Evolutionary conservation across 2,329 filamentous ascomycete species (phyloP), one percentile per base, ranked within the genome.

Genomic region (Fusarium irregulare): DNA sequence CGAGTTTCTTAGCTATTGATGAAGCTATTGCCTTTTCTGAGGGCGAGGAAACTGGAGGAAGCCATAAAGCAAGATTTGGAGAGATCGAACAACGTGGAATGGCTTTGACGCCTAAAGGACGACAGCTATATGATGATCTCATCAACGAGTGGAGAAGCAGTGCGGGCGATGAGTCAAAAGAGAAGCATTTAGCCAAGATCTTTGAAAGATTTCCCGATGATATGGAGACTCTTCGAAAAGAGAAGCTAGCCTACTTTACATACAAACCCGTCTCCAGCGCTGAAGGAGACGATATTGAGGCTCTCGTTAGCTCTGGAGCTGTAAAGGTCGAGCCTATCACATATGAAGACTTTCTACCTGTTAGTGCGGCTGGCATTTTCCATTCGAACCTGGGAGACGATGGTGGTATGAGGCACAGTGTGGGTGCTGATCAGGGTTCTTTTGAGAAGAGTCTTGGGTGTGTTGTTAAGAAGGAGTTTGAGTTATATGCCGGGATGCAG

Each of bases 271-370:
- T 64, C 8, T 42, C 60, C 4, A 48, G 60, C 16, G 3, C n/a
- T 1, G 4, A 2, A 21, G 28, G 10, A 14, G 62, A 3, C 21
- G 57, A 30, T 12, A 50, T 83, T 2, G 73, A 79, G 3, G 47
- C 73, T 1, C 75, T 85, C 2, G 53, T 85, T 3, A 56, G 70
- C 3, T 51, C 75, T 0, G 78, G 78, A 0, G 27, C 78, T 5
- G 40, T 87, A 0, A 70, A 77, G 41, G 78, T 77, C 7, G 71
- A 79, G 5, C 83, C 85, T 3, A 80, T 87, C 20, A 85, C 81
- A 0, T 87, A 87, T 59, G 85, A 87, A 60, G 85, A 87, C 56
- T 87, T 87, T 49, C 75, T 87, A 6, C 85, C 85, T 0, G 73
- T 87, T 3, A 86, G 83, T 2, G 85, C 85, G 0, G 85, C 83